These are phyloP conservation scores for Usnea hakonensis DNA, from an alignment of 495 filamentous ascomycete species.

Conservation along the genomic window DNA sequence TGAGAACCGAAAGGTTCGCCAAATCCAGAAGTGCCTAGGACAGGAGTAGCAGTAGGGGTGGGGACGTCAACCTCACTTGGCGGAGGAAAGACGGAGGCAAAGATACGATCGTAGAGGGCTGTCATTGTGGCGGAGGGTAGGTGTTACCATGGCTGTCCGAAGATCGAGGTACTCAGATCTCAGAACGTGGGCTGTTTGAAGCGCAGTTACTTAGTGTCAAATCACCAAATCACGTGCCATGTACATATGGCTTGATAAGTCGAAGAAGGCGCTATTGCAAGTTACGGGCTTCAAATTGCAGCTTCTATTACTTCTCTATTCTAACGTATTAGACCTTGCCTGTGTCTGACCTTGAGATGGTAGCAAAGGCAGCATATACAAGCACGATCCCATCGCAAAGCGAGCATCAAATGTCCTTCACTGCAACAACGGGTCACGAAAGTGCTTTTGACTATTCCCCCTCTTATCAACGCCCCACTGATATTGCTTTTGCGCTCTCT, in stretches of 20 bases:
- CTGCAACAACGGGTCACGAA: slow-evolving; percentile 38
- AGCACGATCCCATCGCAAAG: background rate
- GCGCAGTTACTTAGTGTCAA: background rate
- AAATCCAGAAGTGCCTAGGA: slow-evolving; percentile 22
- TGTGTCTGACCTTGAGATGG: background rate
- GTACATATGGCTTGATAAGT: background rate
- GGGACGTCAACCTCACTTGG: slow-evolving; percentile 31
- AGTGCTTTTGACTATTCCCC: slow-evolving; percentile 70
- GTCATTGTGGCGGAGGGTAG: slow-evolving; percentile 9
- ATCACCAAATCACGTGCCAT: background rate
- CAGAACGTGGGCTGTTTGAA: background rate
- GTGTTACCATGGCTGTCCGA: background rate
- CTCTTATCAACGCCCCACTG: slow-evolving; percentile 56
- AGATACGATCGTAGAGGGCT: slow-evolving; percentile 38
- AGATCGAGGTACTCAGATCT: background rate
- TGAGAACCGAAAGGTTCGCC: slow-evolving; percentile 26
- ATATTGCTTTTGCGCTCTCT: slow-evolving; percentile 50
- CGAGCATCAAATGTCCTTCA: slow-evolving; percentile 7
- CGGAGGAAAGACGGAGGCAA: slow-evolving; percentile 47
- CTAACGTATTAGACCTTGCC: background rate
- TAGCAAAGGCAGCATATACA: background rate
- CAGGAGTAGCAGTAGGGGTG: slow-evolving; percentile 30
- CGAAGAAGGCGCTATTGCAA: background rate
- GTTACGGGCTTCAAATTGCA: background rate
- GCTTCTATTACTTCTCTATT: background rate